These are phyloP conservation scores for Anacardium occidentale DNA, from an alignment of 345 rosid genomes.

Conservation along the genomic window DNA sequence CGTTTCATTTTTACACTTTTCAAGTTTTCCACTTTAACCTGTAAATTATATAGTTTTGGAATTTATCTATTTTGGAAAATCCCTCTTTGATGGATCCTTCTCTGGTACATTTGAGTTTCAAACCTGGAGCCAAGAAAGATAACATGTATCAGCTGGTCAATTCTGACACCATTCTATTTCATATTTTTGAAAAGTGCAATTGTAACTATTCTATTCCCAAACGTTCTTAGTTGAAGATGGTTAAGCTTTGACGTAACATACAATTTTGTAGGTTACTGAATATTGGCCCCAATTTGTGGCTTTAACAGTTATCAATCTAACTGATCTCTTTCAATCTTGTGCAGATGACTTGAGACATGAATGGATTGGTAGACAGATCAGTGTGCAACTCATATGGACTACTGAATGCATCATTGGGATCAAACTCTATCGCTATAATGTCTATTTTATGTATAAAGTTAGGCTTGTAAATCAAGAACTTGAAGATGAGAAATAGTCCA, in stretches of 20 bases:
- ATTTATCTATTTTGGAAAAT: neutral
- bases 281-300: neutral
- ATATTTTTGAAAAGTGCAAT: neutral
- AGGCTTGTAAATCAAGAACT: slow-evolving; percentile 38
- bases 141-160: neutral
- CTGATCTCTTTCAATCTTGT: neutral
- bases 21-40: neutral
- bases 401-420: slow-evolving; percentile 3
- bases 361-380: slow-evolving; percentile 12
- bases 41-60: neutral
- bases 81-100: neutral
- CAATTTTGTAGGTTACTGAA: neutral
- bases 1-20: neutral
- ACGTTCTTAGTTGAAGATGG: neutral
- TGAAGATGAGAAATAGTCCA: slow-evolving; percentile 17
- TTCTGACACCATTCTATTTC: neutral
- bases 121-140: neutral
- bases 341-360: neutral
- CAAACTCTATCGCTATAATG: slow-evolving; percentile 18
- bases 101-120: neutral
- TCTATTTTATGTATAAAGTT: slow-evolving; percentile 33
- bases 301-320: slow-evolving; percentile 4
- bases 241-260: neutral
- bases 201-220: neutral
- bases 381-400: slow-evolving; percentile 1